phyloP scores from a whole-genome alignment of 208 protist genomes.

The Naegleria gruberi region DNA sequence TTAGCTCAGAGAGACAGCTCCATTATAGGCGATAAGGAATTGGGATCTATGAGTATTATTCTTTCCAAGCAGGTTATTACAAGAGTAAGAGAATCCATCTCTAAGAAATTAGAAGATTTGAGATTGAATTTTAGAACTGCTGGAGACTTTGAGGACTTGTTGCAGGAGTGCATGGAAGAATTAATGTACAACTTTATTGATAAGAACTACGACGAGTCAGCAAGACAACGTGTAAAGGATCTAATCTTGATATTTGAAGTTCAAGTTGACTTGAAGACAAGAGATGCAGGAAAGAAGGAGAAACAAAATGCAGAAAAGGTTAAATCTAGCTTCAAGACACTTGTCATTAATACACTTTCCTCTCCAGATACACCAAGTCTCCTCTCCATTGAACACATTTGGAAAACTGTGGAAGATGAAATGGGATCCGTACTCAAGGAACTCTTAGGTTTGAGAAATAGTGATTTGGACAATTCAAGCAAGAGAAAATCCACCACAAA shows the following conservation, averaged over 20 bases:
- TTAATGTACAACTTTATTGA: neutral
- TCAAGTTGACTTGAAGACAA: neutral
- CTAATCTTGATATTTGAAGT: neutral
- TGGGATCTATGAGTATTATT: neutral
- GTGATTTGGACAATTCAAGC: neutral
- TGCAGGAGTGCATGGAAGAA: neutral
- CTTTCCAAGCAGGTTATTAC: neutral
- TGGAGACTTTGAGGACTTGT: neutral
- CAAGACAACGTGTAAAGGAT: neutral
- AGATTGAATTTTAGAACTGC: neutral
- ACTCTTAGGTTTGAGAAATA: neutral
- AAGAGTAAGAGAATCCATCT: neutral
- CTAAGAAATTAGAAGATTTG: neutral
- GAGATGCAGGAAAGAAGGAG: neutral
- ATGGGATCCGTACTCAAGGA: neutral
- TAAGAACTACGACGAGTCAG: neutral
- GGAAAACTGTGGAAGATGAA: slow-evolving; percentile 17
- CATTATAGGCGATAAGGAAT: neutral
- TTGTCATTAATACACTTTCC: neutral
- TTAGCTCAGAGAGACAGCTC: neutral
- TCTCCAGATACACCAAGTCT: neutral
- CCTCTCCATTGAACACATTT: neutral
- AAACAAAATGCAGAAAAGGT: no score
- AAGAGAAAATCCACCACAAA: neutral
- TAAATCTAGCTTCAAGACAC: neutral